Evolutionary conservation across 2,329 filamentous ascomycete species (phyloP).

Genomic region (Botrytis elliptica): DNA sequence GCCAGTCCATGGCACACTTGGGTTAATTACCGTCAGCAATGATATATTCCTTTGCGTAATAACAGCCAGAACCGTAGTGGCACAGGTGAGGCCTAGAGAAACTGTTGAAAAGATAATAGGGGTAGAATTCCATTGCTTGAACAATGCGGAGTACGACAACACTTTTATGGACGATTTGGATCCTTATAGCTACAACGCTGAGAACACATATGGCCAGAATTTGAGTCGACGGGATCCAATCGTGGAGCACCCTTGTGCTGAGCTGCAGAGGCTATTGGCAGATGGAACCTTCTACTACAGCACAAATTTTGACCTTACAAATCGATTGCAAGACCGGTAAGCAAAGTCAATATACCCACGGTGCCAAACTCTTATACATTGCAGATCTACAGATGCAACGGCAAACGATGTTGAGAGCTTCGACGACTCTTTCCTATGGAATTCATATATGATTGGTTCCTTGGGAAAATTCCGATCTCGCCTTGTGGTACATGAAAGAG

Average conservation of each 20-base stretch:
- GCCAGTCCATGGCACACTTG: constrained; percentile 80
- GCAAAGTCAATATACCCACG: constrained; percentile 25
- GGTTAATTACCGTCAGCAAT: constrained; percentile 76
- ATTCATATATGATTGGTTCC: constrained; percentile 96
- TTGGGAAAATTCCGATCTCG: constrained; percentile 85
- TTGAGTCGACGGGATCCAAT: constrained; percentile 66
- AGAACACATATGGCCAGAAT: constrained; percentile 47
- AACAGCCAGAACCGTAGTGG: constrained; percentile 73
- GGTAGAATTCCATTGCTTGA: constrained; percentile 93
- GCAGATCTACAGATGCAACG: constrained; percentile 68
- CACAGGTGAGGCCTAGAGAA: constrained; percentile 81
- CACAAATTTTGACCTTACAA: constrained; percentile 95
- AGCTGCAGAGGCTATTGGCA: constrained; percentile 85
- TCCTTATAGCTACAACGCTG: constrained; percentile 36
- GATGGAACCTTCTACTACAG: constrained; percentile 98
- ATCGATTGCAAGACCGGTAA: constrained; percentile 84
- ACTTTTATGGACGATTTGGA: constrained; percentile 54
- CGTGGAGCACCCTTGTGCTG: constrained; percentile 83
- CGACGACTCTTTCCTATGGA: constrained; percentile 93
- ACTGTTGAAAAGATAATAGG: constrained; percentile 82
- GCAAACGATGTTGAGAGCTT: constrained; percentile 90
- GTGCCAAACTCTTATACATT: constrained; percentile 22
- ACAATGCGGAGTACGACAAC: constrained; percentile 81
- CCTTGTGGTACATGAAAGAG: constrained; percentile 71
- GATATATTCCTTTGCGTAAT: constrained; percentile 93